Evolutionary conservation across 306 rosid genomes (phyloP), one percentile per base, ranked within the genome.

Genomic region (Trifolium repens): DNA sequence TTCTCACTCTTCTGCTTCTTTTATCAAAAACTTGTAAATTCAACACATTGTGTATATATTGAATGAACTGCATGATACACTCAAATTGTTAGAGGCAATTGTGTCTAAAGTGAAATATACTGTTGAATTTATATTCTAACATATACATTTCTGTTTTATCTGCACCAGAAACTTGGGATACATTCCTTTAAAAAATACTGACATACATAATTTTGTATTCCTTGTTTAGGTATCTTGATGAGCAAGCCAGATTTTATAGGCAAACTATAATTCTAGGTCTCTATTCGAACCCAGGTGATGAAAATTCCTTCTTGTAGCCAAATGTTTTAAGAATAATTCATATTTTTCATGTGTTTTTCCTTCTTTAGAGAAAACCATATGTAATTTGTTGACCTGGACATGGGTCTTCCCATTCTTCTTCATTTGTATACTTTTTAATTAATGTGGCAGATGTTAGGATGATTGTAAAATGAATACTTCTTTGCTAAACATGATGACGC

Each of bases 251-350:
- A 82, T 85, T 85, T 70, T 94, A 88, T 49, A 87, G 97, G 90
- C 98, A 94, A 78, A 86, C 97, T 17, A 85, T 94, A 74, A 78
- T 94, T 64, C 80, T 90, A 78, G 91, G 96, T 16, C 72, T 78
- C 71, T 84, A 88, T 84, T 79, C 89, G 49, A 88, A 86, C 80
- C 94, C 92, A 85, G 96, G 98, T 91, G 67, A 79, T 50, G 47
- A 68, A 22, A 44, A 54, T 79, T 71, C 72, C 55, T 61, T 60
- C 54, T 62, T 67, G 55, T 67, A 4, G 50, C 32, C 65, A 30
- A 46, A 58, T 32, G 37, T 70, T 58, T 68, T 19, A 8, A 46
- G 78, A 71, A 47, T 19, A 16, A 26, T 58, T 58, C 64, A 26
- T 15, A 11, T 58, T 26, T 22, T 76, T 26, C 72, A 69, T 67